Conservation (phyloP, 331 rosid species). For the Phaseolus coccineus region DNA sequence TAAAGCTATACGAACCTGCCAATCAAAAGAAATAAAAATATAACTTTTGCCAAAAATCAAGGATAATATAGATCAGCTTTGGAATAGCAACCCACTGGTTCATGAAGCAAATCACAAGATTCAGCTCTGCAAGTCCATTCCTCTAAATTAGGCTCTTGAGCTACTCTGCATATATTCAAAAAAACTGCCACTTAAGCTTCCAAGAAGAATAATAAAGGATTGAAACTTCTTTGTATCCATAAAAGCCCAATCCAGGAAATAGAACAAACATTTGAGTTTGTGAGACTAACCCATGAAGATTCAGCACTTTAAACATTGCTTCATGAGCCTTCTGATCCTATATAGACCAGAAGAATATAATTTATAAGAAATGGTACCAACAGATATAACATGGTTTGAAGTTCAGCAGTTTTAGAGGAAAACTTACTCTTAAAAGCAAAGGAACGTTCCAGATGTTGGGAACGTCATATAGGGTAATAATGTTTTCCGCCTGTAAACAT, state of each 20-base stretch:
- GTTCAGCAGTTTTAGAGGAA: slow-evolving; percentile 29
- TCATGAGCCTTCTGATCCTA: slow-evolving; percentile 66
- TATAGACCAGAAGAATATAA: slow-evolving; percentile 48
- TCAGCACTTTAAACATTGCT: slow-evolving; percentile 60
- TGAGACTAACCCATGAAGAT: slow-evolving; percentile 54
- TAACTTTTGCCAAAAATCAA: slow-evolving; percentile 10
- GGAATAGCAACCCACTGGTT: slow-evolving; percentile 64
- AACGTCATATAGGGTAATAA: slow-evolving; percentile 79
- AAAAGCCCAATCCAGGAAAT: neutral
- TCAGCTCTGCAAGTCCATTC: slow-evolving; percentile 86
- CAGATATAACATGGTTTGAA: slow-evolving; percentile 33
- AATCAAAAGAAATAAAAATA: slow-evolving; percentile 18
- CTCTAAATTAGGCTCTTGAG: slow-evolving; percentile 68
- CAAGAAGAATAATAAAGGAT: slow-evolving; percentile 22
- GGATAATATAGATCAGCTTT: slow-evolving; percentile 30
- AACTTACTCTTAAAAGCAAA: slow-evolving; percentile 80
- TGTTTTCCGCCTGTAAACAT: slow-evolving; percentile 72
- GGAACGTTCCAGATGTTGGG: slow-evolving; percentile 92
- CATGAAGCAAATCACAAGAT: slow-evolving; percentile 70
- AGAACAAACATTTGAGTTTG: slow-evolving; percentile 40
- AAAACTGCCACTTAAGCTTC: slow-evolving; percentile 32
- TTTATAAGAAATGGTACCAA: slow-evolving; percentile 49
- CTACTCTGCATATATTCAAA: slow-evolving; percentile 53
- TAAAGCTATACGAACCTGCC: slow-evolving; percentile 87
- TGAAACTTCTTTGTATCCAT: neutral